phyloP scores from a whole-genome alignment of 768 basidiomycete species.

The Terana coerulea region DNA sequence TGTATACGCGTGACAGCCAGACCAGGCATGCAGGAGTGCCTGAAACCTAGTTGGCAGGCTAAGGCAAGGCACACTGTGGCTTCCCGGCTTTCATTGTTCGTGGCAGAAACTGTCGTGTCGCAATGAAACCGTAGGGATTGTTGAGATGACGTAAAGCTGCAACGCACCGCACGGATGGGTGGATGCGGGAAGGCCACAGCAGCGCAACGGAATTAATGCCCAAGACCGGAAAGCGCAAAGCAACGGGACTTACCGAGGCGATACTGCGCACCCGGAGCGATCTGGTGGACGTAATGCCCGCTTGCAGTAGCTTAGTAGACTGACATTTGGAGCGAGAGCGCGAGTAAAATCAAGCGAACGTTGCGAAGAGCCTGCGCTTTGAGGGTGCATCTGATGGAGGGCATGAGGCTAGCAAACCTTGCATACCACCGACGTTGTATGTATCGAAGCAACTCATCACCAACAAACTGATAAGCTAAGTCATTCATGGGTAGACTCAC shows the following conservation, averaged over 20 bases:
- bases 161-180: not conserved
- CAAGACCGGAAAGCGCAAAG: not conserved
- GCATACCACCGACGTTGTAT: not conserved
- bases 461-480: not conserved
- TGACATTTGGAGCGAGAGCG: not conserved
- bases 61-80: not conserved
- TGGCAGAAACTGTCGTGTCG: slow-evolving; percentile 1
- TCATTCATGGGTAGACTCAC: not conserved
- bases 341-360: not conserved
- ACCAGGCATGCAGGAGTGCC: not conserved
- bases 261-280: not conserved
- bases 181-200: not conserved
- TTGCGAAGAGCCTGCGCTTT: not conserved
- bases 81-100: not conserved
- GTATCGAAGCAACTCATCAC: not conserved
- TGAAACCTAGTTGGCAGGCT: not conserved
- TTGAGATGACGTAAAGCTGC: not conserved
- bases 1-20: not conserved
- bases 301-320: not conserved
- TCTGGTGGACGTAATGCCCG: not conserved
- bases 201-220: not conserved
- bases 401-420: not conserved
- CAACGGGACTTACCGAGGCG: not conserved
- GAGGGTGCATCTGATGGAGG: not conserved
- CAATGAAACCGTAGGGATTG: not conserved